Evolutionary conservation across 1,284 basidiomycete genomes (phyloP), one percentile per base, ranked within the genome.

Genomic region (Tilletiopsis washingtonensis): DNA sequence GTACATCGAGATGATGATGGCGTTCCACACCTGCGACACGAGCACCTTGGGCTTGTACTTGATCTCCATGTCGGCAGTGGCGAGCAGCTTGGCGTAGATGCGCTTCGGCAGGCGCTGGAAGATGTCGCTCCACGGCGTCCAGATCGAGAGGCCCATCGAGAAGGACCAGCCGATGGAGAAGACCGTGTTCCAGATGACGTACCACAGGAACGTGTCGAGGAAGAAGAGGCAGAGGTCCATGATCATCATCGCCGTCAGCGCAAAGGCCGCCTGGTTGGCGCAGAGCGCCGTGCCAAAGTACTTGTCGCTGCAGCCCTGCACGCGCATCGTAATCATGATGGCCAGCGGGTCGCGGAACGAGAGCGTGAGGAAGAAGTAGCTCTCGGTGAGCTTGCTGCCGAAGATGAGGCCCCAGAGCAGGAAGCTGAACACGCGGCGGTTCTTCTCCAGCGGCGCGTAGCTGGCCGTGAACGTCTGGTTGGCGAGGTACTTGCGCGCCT

Each of bases 1-100:
- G 65, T 73, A 73, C 70, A 73, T 73, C 40, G 70, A 73, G 55
- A 73, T 73, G 66, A 73, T 73, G 53, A 73, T 64, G 49, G 70
- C 70, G 53, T 73, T 73, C 70, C 70, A 73, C 25, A 73, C 69
- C 57, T 73, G 70, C 44, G 70, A 73, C 15, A 73, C 70, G 49
- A 73, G 64, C 36, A 73, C 69, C 60, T 73, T 73, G 47, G 70
- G 70, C 63, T 73, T 73, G 65, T 73, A 73, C 61, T 73, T 73
- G 59, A 73, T 64, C 57, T 73, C 70, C 70, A 73, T 73, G 49
- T 73, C 70, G 38, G 67, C 64, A 29, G 70, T 73, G 21, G 70
- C 70, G 36, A 73, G 62, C 38, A 73, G 59, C 62, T 73, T 73
- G 40, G 69, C 66, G 60, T 73, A 73, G 59, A 73, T 71, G 34